These are phyloP conservation scores for Acanthamoeba lenticulata DNA, from an alignment of 208 protist species.

Conservation along the genomic window DNA sequence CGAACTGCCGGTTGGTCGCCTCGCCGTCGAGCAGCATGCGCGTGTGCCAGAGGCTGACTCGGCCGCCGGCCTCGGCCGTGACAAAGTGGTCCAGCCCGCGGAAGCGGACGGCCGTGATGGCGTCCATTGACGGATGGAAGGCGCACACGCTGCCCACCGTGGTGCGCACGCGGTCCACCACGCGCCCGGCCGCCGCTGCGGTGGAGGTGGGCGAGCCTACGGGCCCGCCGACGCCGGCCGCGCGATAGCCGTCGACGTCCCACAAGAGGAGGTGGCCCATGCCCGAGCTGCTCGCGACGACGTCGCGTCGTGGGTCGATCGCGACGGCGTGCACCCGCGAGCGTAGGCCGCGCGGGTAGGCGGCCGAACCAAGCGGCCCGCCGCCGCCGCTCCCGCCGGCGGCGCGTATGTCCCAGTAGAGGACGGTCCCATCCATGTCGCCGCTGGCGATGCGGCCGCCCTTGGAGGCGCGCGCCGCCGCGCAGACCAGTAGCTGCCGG, in stretches of 20 bases:
- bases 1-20: neutral
- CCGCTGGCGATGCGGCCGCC: neutral
- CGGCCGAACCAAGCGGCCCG: constrained; percentile 3
- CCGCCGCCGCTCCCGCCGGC: too few species aligned
- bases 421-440: neutral
- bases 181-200: neutral
- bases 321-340: neutral
- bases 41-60: neutral
- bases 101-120: neutral
- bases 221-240: too few species aligned
- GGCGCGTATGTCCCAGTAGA: constrained; percentile 12
- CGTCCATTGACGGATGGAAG: neutral
- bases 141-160: neutral
- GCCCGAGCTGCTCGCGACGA: neutral
- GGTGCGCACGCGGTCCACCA: constrained; percentile 2
- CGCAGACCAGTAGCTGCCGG: neutral
- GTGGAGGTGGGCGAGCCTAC: neutral
- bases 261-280: constrained; percentile 8
- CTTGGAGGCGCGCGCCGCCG: neutral
- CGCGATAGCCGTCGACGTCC: neutral
- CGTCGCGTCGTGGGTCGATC: neutral
- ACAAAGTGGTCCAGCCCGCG: neutral
- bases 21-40: neutral
- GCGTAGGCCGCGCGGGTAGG: neutral
- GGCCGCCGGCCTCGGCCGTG: neutral